These are phyloP conservation scores for Geum urbanum DNA, from an alignment of 306 rosid genomes.

Conservation along the genomic window DNA sequence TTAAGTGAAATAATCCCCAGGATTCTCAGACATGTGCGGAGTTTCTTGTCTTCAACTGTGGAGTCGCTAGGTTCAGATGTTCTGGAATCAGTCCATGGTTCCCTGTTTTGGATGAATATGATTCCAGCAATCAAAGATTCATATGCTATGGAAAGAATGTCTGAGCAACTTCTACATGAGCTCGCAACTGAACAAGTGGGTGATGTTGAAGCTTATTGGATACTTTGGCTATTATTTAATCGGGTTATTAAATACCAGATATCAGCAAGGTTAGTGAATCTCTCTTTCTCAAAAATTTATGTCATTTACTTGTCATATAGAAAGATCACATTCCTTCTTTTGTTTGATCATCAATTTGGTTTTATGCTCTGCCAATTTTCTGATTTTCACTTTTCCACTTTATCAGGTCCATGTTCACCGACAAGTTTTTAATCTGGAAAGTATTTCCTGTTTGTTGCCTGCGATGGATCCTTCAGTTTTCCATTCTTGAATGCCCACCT, in stretches of 20 bases:
- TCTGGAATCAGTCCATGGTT: constrained; percentile 45
- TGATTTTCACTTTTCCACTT: constrained; percentile 28
- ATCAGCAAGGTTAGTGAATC: constrained; percentile 64
- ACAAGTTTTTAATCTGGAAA: constrained; percentile 83
- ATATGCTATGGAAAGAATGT: constrained; percentile 66
- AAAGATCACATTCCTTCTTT: not conserved
- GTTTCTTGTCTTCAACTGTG: constrained; percentile 38
- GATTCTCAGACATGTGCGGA: constrained; percentile 51
- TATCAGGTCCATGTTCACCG: constrained; percentile 74
- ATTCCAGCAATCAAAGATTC: constrained; percentile 67
- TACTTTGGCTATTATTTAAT: constrained; percentile 75
- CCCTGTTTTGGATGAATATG: constrained; percentile 68
- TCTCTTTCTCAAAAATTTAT: not conserved
- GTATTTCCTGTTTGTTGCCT: constrained; percentile 83
- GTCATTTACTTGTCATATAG: not conserved
- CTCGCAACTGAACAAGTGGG: constrained; percentile 51
- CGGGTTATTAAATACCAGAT: constrained; percentile 38
- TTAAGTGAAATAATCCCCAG: constrained; percentile 51
- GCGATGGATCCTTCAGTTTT: constrained; percentile 87
- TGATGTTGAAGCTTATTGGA: constrained; percentile 87
- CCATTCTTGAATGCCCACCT: constrained; percentile 70
- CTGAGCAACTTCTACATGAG: constrained; percentile 74
- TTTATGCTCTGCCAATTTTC: not conserved
- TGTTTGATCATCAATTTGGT: not conserved
- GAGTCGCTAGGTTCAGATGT: constrained; percentile 34